phyloP scores from a whole-genome alignment of 176 grass and related monocot species.

The Canna indica region DNA sequence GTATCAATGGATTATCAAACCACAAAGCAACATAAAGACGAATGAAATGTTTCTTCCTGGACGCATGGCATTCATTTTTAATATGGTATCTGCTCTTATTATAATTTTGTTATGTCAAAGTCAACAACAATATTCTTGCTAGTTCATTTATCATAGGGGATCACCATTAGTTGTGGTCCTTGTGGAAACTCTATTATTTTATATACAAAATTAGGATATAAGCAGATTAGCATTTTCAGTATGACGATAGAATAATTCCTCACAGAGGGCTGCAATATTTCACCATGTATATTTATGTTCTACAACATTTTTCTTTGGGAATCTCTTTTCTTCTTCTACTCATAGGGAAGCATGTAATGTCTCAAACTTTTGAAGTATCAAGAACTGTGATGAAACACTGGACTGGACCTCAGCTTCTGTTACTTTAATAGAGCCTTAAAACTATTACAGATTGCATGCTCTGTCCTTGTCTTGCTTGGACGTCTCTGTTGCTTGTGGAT shows the following conservation, averaged over 20 bases:
- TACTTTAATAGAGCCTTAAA: not conserved
- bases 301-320: not conserved
- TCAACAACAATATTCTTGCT: not conserved
- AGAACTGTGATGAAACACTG: not conserved
- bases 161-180: not conserved
- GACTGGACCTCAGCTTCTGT: not conserved
- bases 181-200: not conserved
- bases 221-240: not conserved
- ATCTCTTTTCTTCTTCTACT: not conserved
- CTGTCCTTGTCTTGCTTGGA: not conserved
- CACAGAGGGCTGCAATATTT: not conserved
- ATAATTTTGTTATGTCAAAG: not conserved
- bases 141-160: not conserved
- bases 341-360: not conserved
- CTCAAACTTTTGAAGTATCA: not conserved
- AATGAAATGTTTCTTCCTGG: slow-evolving; percentile 98
- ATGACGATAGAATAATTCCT: not conserved
- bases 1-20: slow-evolving; percentile 92
- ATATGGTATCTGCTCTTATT: slow-evolving; percentile 56
- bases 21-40: slow-evolving; percentile 67
- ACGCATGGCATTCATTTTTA: slow-evolving; percentile 92
- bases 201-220: not conserved
- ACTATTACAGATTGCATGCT: not conserved
- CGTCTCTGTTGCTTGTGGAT: not conserved
- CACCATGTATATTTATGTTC: not conserved